Conservation (phyloP, 441 rosid species). For the Lepidium campestre region DNA sequence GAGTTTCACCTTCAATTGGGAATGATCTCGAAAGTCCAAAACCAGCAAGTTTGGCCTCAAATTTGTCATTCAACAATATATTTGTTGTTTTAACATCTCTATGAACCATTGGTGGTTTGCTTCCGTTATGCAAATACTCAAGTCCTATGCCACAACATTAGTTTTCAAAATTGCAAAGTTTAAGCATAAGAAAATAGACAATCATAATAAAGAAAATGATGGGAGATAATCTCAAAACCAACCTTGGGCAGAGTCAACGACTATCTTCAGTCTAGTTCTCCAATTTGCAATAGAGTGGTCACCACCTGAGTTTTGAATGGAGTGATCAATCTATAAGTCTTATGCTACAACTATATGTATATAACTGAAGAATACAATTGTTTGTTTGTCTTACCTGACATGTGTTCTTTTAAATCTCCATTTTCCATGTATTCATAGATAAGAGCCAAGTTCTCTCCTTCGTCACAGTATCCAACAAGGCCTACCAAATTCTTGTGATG, state of each 20-base stretch:
- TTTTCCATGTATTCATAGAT: constrained; percentile 41
- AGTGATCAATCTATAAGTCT: neutral
- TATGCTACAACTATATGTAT: no score
- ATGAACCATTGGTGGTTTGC: constrained; percentile 41
- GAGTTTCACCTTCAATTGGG: constrained; percentile 20
- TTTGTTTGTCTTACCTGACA: constrained; percentile 19
- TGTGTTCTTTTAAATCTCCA: constrained; percentile 32
- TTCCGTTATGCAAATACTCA: constrained; percentile 22
- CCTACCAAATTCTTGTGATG: constrained; percentile 26
- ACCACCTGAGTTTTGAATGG: neutral
- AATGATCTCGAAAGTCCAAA: constrained; percentile 38
- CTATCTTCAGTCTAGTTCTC: constrained; percentile 32
- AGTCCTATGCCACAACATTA: constrained; percentile 1
- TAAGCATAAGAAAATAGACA: neutral
- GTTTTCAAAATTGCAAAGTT: neutral
- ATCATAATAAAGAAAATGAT: neutral
- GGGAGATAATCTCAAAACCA: neutral
- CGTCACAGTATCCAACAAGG: constrained; percentile 42
- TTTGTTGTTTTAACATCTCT: constrained; percentile 43
- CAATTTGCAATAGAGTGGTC: constrained; percentile 17
- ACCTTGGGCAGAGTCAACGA: constrained; percentile 40
- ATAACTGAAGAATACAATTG: no score
- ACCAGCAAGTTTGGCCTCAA: constrained; percentile 39
- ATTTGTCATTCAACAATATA: constrained; percentile 32
- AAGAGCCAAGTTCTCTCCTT: constrained; percentile 29